These are phyloP conservation scores for Cladosporium sphaerospermum DNA, from an alignment of 2,329 filamentous ascomycete species.

Conservation along the genomic window DNA sequence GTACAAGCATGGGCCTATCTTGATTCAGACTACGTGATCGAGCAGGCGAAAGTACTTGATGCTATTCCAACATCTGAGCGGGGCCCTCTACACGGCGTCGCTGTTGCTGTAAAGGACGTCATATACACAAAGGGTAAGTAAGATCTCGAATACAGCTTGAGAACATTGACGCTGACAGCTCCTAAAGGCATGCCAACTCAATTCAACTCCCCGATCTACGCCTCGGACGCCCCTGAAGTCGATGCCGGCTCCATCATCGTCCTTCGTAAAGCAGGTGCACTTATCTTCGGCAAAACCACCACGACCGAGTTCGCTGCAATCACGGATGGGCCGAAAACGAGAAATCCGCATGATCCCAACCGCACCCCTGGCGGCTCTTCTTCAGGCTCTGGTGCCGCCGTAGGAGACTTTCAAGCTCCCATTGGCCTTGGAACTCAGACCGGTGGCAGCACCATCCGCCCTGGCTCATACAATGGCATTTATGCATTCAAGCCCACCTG, in stretches of 20 bases:
- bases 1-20: constrained; percentile 11
- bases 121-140: constrained; percentile 40
- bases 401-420: constrained; percentile 18
- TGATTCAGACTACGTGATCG: constrained; percentile 38
- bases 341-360: constrained; percentile 49
- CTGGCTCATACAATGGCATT: constrained; percentile 11
- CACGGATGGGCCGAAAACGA: constrained; percentile 44
- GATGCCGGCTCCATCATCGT: constrained; percentile 50
- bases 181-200: constrained; percentile 48
- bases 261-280: constrained; percentile 49
- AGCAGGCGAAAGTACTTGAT: constrained; percentile 48
- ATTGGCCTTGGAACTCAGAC: constrained; percentile 26
- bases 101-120: constrained; percentile 56
- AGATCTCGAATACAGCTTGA: constrained; percentile 33
- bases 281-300: constrained; percentile 55
- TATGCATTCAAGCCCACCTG: constrained; percentile 47
- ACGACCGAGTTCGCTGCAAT: constrained; percentile 61
- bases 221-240: constrained; percentile 37
- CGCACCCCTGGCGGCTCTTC: constrained; percentile 27
- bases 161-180: neutral
- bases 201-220: constrained; percentile 51
- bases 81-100: constrained; percentile 52
- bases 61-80: constrained; percentile 41
- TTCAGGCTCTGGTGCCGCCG: constrained; percentile 24
- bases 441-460: constrained; percentile 19